Conservation (phyloP, 202 grass and related monocot species). For the Panicum hallii region DNA sequence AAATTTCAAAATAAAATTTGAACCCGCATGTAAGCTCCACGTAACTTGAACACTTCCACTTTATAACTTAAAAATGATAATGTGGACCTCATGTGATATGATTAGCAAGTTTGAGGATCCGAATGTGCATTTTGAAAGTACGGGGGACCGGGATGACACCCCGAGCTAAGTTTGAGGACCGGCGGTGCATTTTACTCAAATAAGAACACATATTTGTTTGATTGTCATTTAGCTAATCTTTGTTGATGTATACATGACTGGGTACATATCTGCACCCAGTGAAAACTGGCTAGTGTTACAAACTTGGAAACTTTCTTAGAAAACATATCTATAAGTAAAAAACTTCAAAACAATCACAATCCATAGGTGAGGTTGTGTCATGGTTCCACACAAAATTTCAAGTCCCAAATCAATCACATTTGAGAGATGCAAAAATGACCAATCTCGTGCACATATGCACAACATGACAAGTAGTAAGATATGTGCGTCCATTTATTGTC, state of each 20-base stretch:
- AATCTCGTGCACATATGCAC: background rate
- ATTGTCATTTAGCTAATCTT: background rate
- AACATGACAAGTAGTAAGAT: background rate
- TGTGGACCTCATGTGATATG: too few relatives aligned
- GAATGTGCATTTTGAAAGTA: too few relatives aligned
- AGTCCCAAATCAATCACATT: background rate
- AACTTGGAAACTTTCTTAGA: background rate
- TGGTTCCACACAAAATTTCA: background rate
- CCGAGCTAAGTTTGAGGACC: too few relatives aligned
- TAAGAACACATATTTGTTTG: background rate
- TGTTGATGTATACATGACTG: background rate
- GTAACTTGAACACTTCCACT: too few relatives aligned
- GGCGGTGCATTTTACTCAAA: background rate
- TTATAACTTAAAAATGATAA: too few relatives aligned
- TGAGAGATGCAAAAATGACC: background rate
- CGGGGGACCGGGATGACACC: too few relatives aligned
- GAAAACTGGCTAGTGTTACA: background rate
- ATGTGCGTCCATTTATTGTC: background rate
- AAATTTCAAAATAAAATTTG: too few relatives aligned
- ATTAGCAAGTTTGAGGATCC: too few relatives aligned
- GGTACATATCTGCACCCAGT: background rate
- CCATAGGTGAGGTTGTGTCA: background rate
- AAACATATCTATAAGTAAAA: background rate
- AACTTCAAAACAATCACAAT: background rate
- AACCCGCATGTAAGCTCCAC: too few relatives aligned